Conservation (phyloP, 495 filamentous ascomycete genomes). For the Aspergillus carlsbadensis region DNA sequence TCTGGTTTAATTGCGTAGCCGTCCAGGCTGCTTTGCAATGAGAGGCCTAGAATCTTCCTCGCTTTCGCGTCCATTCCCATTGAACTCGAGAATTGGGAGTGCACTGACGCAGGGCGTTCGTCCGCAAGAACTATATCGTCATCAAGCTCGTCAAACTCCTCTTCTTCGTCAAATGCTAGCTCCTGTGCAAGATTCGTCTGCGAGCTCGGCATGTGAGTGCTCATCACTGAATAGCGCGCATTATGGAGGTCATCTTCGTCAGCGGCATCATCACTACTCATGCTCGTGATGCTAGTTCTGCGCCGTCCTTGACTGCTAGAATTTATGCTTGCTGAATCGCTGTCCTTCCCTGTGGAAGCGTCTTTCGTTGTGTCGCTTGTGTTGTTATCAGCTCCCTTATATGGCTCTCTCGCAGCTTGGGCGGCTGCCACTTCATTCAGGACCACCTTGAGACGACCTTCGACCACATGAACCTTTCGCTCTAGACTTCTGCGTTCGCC, state of each 20-base stretch:
- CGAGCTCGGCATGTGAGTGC: constrained; percentile 49
- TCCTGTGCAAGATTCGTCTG: constrained; percentile 82
- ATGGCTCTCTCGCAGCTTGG: constrained; percentile 52
- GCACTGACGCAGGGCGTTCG: constrained; percentile 44
- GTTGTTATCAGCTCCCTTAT: constrained; percentile 24
- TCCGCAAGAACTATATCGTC: constrained; percentile 41
- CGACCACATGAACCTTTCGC: constrained; percentile 79
- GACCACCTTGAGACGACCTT: constrained; percentile 79
- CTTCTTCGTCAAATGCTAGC: constrained; percentile 78
- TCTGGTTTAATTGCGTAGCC: constrained; percentile 22
- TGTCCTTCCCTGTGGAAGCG: constrained; percentile 42
- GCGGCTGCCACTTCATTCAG: constrained; percentile 79
- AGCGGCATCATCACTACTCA: constrained; percentile 62
- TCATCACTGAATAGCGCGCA: constrained; percentile 66
- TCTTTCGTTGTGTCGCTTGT: constrained; percentile 31
- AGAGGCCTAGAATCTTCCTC: constrained; percentile 50
- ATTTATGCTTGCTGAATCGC: constrained; percentile 75
- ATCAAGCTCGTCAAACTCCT: constrained; percentile 51
- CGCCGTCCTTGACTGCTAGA: constrained; percentile 65
- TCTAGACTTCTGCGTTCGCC: constrained; percentile 78
- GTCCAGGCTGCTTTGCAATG: constrained; percentile 26
- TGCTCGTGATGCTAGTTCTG: constrained; percentile 57
- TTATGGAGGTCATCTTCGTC: constrained; percentile 43
- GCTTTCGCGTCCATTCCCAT: constrained; percentile 44
- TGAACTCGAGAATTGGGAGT: constrained; percentile 40